Evolutionary conservation across 257 asterid genomes (phyloP).

Genomic region (Primulina huaijiensis): DNA sequence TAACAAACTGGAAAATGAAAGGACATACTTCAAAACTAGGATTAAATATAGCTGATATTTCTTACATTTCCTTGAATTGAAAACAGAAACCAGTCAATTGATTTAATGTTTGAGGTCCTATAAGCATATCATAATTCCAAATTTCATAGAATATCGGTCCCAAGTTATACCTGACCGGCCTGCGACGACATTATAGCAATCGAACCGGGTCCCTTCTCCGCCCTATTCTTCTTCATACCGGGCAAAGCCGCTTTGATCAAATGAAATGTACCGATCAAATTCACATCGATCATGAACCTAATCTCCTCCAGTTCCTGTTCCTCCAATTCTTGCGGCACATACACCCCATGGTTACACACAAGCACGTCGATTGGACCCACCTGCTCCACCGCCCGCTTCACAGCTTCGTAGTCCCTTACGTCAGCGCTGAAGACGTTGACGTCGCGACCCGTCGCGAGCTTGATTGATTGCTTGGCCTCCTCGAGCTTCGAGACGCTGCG

Average conservation of each 20-base stretch:
- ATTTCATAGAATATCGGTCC: too few species aligned
- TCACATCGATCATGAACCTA: constrained; percentile 84
- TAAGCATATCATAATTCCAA: neutral
- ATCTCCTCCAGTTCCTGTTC: constrained; percentile 69
- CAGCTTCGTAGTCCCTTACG: constrained; percentile 72
- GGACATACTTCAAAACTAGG: neutral
- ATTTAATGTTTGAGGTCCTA: neutral
- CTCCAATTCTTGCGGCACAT: constrained; percentile 70
- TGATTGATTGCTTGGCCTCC: constrained; percentile 69
- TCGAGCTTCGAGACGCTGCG: constrained; percentile 61
- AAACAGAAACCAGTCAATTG: neutral
- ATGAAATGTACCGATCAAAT: constrained; percentile 73
- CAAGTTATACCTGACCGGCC: constrained; percentile 79
- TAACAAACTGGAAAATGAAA: neutral
- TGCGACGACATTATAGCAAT: constrained; percentile 93
- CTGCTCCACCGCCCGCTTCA: constrained; percentile 55
- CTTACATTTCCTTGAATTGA: neutral
- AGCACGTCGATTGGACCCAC: constrained; percentile 81
- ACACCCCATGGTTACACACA: constrained; percentile 88
- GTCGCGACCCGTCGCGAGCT: constrained; percentile 84
- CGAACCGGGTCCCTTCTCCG: constrained; percentile 65
- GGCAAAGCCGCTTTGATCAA: constrained; percentile 93
- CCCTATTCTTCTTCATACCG: constrained; percentile 72
- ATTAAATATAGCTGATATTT: neutral
- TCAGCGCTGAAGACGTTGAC: constrained; percentile 72